Evolutionary conservation across 192 early-diverging fungal species (phyloP).

Genomic region (Backusella luteola): DNA sequence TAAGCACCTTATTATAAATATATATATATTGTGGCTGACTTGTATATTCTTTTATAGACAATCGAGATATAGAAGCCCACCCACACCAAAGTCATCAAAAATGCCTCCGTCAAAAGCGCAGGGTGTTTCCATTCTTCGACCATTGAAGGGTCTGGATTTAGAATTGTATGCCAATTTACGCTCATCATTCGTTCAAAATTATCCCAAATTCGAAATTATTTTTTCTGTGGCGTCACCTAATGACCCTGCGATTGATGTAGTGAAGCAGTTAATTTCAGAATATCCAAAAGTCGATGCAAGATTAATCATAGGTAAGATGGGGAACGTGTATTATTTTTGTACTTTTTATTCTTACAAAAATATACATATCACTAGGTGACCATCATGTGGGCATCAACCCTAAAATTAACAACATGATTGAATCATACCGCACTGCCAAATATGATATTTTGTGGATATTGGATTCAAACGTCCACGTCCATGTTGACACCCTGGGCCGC

Average conservation of each 20-base stretch:
- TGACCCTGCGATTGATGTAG: conserved; percentile 84
- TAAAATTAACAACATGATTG: conserved; percentile 93
- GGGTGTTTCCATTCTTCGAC: conserved; percentile 89
- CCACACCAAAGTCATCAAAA: conserved; percentile 37
- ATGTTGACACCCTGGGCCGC: conserved; percentile 73
- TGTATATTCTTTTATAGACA: conserved; percentile 11
- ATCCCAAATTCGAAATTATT: conserved; percentile 85
- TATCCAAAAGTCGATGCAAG: conserved; percentile 74
- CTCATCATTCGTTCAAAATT: conserved; percentile 86
- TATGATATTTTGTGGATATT: conserved; percentile 94
- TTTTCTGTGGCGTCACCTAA: conserved; percentile 80
- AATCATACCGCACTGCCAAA: conserved; percentile 72
- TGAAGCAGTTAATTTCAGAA: conserved; percentile 61
- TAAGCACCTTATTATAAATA: neutral
- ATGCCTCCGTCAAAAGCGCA: conserved; percentile 49
- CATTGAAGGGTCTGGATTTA: conserved; percentile 89
- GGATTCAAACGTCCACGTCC: conserved; percentile 88
- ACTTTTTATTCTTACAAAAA: neutral
- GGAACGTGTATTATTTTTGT: neutral
- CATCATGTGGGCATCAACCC: conserved; percentile 86
- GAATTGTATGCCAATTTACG: conserved; percentile 79
- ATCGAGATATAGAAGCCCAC: conserved; percentile 30
- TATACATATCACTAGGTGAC: conserved; percentile 46
- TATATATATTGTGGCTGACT: too few relatives aligned
- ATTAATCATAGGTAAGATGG: conserved; percentile 72